Conservation (phyloP, 1,284 basidiomycete genomes). For the Irpex rosettiformis region DNA sequence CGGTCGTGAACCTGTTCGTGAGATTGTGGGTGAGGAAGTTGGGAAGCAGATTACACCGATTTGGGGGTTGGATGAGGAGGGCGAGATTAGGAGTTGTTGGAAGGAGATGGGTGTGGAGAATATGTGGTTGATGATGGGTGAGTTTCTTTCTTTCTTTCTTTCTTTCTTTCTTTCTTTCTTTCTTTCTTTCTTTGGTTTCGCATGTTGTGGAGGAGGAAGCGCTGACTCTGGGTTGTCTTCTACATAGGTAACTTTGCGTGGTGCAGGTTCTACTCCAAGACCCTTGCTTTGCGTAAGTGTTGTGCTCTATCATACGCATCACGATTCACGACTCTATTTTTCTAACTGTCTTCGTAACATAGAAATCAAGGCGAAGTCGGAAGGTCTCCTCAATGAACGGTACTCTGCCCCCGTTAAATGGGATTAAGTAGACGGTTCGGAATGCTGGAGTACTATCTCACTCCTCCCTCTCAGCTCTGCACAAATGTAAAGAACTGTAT, state of each 20-base stretch:
- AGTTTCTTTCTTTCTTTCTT: too few species aligned
- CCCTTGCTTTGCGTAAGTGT: conserved; percentile 36
- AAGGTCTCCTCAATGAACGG: conserved; percentile 17
- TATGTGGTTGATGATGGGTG: conserved; percentile 29
- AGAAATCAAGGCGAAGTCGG: conserved; percentile 25
- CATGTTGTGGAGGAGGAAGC: too few species aligned
- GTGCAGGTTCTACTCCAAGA: conserved; percentile 38
- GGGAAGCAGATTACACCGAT: conserved; percentile 13
- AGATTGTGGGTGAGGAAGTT: conserved; percentile 26
- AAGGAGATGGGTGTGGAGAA: conserved; percentile 25
- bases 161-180: too few species aligned
- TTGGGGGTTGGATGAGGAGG: conserved; percentile 19
- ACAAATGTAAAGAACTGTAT: too few species aligned
- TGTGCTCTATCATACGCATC: too few species aligned
- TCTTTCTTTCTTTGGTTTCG: too few species aligned
- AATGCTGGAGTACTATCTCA: too few species aligned
- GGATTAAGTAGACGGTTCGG: background rate
- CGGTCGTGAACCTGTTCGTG: conserved; percentile 32
- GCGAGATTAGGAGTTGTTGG: conserved; percentile 25
- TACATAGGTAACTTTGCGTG: conserved; percentile 33
- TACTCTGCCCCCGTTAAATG: conserved; percentile 10
- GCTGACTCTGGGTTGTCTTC: too few species aligned
- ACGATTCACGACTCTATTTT: background rate
- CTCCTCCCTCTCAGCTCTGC: too few species aligned
- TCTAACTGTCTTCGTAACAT: background rate